Base-by-base conservation (phyloP, 768 basidiomycete genomes). In the Suillus cothurnatus region DNA sequence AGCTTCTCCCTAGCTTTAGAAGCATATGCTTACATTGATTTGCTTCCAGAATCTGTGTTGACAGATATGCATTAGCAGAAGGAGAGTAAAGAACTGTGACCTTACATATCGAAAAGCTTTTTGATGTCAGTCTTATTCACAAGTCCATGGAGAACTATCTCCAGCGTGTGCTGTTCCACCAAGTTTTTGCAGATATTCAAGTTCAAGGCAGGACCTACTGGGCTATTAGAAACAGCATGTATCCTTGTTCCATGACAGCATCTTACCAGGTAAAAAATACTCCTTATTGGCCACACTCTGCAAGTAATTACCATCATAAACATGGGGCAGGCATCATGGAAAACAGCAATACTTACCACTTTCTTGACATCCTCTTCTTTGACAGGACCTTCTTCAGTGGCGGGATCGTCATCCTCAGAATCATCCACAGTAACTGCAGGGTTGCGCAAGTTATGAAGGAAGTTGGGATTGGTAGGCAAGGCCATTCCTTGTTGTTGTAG, bases 71-170 rank as follows among this genome's bases (percentile, higher is more conserved):
- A 47, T 66, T 36, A 66, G 60, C 23, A 26, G 57, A 19, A 21
- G 41, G 58, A n/a, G 34, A n/a, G 26, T 32, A 2, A 53, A 50
- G 7, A 61, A 31, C 7, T 0, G 26, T 41, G 26, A 15, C 82
- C 92, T 38, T 69, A 93, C 91, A 94, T 92, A 39, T 91, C 83
- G 69, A 94, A 95, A n/a, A 95, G 76, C 68, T 88, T 88, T 64
- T 93, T 89, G 3, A 94, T 91, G 66, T 94, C 93, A 56, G 86
- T 85, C 0, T 89, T 85, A 1, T 86, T 88, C 41, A 95, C 91
- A 26, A 95, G 77, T 12, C 91, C 91, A 69, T 93, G 92, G 2
- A 92, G 85, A 49, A 94, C 72, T 63, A 95, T 93, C 70, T 93
- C 92, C 0, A 93, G 93, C 68, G 85, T 90, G 68, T 92, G 89